Evolutionary conservation across 805 yeast species (phyloP).

Genomic region (Priceomyces medius): DNA sequence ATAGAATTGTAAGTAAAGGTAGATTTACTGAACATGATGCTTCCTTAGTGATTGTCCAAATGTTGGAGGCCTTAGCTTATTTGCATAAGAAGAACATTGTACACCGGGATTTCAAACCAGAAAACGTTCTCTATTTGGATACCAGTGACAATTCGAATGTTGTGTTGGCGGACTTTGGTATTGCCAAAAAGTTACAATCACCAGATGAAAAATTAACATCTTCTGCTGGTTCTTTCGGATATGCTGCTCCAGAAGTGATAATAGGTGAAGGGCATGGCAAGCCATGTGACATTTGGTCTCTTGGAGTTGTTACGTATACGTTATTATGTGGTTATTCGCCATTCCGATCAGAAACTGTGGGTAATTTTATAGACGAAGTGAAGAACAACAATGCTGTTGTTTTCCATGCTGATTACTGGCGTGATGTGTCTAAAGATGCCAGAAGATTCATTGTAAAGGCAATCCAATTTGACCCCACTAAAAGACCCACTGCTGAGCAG

Average conservation of each 20-base stretch:
- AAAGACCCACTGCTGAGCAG: conserved; percentile 67
- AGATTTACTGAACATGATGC: conserved; percentile 90
- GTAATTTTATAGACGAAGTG: conserved; percentile 80
- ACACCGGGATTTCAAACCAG: conserved; percentile 94
- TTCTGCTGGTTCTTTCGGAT: conserved; percentile 92
- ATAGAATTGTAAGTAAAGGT: conserved; percentile 77
- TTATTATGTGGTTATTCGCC: conserved; percentile 91
- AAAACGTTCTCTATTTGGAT: conserved; percentile 76
- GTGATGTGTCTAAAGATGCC: conserved; percentile 74
- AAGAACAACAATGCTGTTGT: conserved; percentile 69
- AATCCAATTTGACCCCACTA: conserved; percentile 62
- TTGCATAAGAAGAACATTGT: conserved; percentile 77
- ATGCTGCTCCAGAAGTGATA: conserved; percentile 95
- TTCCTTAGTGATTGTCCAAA: conserved; percentile 66
- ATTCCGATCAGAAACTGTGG: conserved; percentile 78
- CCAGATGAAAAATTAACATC: conserved; percentile 62
- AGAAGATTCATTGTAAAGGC: conserved; percentile 72
- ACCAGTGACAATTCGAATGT: conserved; percentile 57
- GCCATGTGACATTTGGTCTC: conserved; percentile 94
- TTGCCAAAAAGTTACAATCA: conserved; percentile 70
- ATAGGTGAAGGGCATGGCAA: conserved; percentile 84
- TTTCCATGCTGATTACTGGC: conserved; percentile 88
- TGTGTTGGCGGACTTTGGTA: conserved; percentile 94
- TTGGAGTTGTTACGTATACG: conserved; percentile 91
- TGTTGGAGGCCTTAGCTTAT: conserved; percentile 75